Conservation (phyloP, 352 stramenopile species). For the Globisporangium splendens region DNA sequence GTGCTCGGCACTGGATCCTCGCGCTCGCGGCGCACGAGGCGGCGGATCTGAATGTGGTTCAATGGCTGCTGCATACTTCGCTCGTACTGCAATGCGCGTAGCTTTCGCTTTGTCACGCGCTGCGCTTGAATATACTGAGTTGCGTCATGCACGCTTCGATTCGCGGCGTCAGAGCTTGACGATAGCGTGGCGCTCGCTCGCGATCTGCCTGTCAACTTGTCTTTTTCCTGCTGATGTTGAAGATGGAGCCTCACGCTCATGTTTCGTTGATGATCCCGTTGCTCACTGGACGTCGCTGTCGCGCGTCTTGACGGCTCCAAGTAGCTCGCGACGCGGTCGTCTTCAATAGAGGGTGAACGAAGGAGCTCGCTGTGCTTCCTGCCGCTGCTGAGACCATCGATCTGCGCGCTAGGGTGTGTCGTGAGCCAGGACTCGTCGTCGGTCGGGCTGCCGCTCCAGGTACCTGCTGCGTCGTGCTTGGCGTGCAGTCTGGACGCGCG, state of each 20-base stretch:
- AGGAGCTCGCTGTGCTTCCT: neutral
- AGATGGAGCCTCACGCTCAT: too few species aligned
- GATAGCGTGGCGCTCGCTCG: neutral
- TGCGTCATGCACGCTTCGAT: constrained; percentile 8
- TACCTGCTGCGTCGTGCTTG: neutral
- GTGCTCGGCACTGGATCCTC: constrained; percentile 1
- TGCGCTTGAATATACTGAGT: constrained; percentile 5
- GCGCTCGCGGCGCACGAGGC: constrained; percentile 2
- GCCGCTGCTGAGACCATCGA: constrained; percentile 5
- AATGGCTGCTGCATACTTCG: constrained; percentile 7
- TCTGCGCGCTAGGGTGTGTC: neutral
- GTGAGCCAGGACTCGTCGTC: constrained; percentile 13
- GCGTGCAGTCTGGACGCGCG: constrained; percentile 1
- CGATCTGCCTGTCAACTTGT: too few species aligned
- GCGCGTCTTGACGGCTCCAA: neutral
- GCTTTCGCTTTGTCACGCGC: constrained; percentile 1
- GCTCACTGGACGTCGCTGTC: neutral
- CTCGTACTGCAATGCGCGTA: constrained; percentile 5
- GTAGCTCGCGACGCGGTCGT: constrained; percentile 1
- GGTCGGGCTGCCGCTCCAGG: neutral
- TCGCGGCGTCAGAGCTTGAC: neutral
- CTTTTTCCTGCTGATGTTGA: too few species aligned
- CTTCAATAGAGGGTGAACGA: neutral
- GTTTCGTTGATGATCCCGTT: neutral
- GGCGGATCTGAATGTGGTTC: constrained; percentile 11